These are phyloP conservation scores for Backusella macrospora DNA, from an alignment of 192 early-diverging fungal genomes.

Conservation along the genomic window DNA sequence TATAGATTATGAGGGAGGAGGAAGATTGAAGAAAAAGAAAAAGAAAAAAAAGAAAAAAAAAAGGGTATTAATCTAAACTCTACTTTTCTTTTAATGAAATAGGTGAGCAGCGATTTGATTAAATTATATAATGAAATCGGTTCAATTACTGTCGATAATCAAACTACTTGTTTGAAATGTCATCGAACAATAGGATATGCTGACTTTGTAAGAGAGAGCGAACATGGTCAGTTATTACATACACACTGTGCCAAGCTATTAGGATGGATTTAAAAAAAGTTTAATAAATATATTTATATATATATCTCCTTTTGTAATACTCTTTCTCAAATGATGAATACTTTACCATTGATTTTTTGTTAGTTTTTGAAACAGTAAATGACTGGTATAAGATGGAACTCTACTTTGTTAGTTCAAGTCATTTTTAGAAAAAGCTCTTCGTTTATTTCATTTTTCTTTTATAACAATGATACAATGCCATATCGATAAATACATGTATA, in stretches of 20 bases:
- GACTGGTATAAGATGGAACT: too few relatives aligned
- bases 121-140: slow-evolving; percentile 44
- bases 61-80: neutral
- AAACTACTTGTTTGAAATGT: slow-evolving; percentile 47
- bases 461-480: too few relatives aligned
- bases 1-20: too few relatives aligned
- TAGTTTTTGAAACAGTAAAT: too few relatives aligned
- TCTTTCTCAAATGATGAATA: neutral
- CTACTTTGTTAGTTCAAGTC: too few relatives aligned
- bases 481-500: too few relatives aligned
- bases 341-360: too few relatives aligned
- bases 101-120: slow-evolving; percentile 47
- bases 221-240: slow-evolving; percentile 43
- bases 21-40: too few relatives aligned
- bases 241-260: slow-evolving; percentile 40
- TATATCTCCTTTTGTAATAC: neutral
- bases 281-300: neutral
- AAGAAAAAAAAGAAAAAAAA: too few relatives aligned
- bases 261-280: neutral
- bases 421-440: too few relatives aligned
- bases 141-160: slow-evolving; percentile 42
- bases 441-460: too few relatives aligned
- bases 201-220: slow-evolving; percentile 43
- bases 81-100: neutral
- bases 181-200: slow-evolving; percentile 41